A percentile compares a stretch with the other conserved stretches of the same genome.
phyloP scores from a whole-genome alignment of 2,329 filamentous ascomycete genomes.

The Gliomastix tumulicola region DNA sequence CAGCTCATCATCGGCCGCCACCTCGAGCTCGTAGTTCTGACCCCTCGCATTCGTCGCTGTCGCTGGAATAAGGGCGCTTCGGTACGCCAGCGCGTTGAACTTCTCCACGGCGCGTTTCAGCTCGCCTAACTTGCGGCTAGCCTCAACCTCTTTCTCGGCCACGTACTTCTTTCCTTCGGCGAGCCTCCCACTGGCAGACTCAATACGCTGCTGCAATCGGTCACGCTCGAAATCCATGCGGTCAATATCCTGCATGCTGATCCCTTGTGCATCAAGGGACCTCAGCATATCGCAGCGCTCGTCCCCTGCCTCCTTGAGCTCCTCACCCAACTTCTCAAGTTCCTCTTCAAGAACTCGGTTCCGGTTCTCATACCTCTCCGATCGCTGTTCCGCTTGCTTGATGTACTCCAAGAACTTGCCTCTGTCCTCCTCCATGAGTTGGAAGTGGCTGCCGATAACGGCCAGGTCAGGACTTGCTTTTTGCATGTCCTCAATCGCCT shows the following conservation, averaged over 20 bases:
- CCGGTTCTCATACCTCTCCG: slow-evolving; percentile 80
- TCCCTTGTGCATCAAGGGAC: slow-evolving; percentile 84
- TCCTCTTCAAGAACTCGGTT: slow-evolving; percentile 81
- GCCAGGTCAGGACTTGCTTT: slow-evolving; percentile 79
- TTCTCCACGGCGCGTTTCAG: slow-evolving; percentile 84
- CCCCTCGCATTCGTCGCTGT: slow-evolving; percentile 82
- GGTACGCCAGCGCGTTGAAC: slow-evolving; percentile 92
- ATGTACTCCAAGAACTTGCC: slow-evolving; percentile 96
- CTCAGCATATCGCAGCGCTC: slow-evolving; percentile 76
- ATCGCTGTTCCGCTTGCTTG: slow-evolving; percentile 70
- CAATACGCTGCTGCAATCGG: slow-evolving; percentile 81
- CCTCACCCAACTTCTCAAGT: slow-evolving; percentile 67
- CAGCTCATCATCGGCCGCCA: slow-evolving; percentile 72
- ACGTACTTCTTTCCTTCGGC: slow-evolving; percentile 82
- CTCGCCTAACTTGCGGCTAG: slow-evolving; percentile 79
- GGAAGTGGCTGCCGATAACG: slow-evolving; percentile 81
- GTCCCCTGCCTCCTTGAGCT: slow-evolving; percentile 73
- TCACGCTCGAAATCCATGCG: slow-evolving; percentile 96
- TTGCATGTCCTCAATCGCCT: slow-evolving; percentile 85
- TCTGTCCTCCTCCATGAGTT: slow-evolving; percentile 89
- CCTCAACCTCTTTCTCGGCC: slow-evolving; percentile 78
- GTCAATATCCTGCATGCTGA: slow-evolving; percentile 97
- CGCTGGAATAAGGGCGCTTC: slow-evolving; percentile 81
- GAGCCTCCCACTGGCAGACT: slow-evolving; percentile 65
- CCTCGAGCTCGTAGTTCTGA: slow-evolving; percentile 73